Percentiles rank a stretch among this genome's conserved stretches.
These are phyloP conservation scores for Flaveria floridana DNA, from an alignment of 140 eudicot species.

Conservation along the genomic window DNA sequence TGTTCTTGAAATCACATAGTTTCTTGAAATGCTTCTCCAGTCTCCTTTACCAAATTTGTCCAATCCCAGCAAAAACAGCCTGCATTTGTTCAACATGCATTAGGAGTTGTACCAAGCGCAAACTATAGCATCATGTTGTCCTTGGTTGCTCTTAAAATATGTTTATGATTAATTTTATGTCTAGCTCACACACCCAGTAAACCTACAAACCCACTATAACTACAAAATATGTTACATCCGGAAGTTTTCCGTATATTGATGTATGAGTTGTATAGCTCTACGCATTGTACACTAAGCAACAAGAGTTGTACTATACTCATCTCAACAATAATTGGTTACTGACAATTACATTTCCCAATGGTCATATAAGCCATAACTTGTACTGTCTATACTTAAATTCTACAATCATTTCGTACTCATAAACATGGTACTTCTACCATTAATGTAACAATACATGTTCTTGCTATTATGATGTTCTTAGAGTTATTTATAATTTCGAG, in stretches of 20 bases:
- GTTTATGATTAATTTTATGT: too few relatives aligned
- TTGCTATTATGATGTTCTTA: neutral
- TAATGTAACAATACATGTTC: conserved; percentile 17
- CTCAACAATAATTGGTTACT: conserved; percentile 35
- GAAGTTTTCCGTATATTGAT: too few relatives aligned
- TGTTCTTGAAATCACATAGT: conserved; percentile 83
- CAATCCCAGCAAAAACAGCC: conserved; percentile 80
- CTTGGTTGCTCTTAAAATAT: neutral
- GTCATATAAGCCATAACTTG: conserved; percentile 35
- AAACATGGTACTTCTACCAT: conserved; percentile 32
- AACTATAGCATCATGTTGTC: neutral
- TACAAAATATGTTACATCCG: too few relatives aligned
- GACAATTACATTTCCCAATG: conserved; percentile 36
- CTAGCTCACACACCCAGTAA: too few relatives aligned
- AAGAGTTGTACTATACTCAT: conserved; percentile 31
- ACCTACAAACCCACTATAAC: too few relatives aligned
- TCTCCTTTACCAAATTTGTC: conserved; percentile 96
- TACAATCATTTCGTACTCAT: conserved; percentile 34
- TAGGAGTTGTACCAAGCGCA: conserved; percentile 31
- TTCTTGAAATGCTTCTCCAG: conserved; percentile 94
- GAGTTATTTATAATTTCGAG: neutral
- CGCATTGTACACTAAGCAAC: conserved; percentile 18
- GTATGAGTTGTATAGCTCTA: neutral
- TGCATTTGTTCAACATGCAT: conserved; percentile 36
- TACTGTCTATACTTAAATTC: conserved; percentile 29